Base-by-base conservation (phyloP, 129 eudicot genomes). In the Centrapalus pauciflorus region DNA sequence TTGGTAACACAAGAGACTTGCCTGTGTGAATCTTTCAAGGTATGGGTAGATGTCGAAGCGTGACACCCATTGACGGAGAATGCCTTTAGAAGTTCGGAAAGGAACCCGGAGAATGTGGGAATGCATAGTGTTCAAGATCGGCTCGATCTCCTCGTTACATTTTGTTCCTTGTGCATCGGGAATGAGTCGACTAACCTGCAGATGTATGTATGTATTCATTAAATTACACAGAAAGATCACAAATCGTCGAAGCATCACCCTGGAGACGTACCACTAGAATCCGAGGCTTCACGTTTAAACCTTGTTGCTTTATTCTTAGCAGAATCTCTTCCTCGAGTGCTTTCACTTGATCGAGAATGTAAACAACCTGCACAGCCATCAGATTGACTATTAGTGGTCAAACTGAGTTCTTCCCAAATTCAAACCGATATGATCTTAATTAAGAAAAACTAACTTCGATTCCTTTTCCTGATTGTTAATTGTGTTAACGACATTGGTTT, bases 271-370 rank as follows among this genome's bases (percentile, higher is more conserved):
- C 97, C 90, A 90, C 97, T 26, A 90, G 71, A 50, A 90, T 90
- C 73, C 83, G 72, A 25, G 97, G 96, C 81, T 82, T 87, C 69
- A 83, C 80, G 26, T 66, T 82, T 70, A 90, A 32, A 3, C 97
- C 97, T 73, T 90, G 95, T 40, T 82, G 89, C 83, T 85, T 87
- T 57, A 84, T 90, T 66, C 95, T 81, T 21, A 73, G 34, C 17
- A 90, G 71, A 14, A 90, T 41, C 74, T 90, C 97, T 76, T 87
- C 93, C 70, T 90, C 97, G 25, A 90, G 55, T 41, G 97, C 97
- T 82, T 46, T 82, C 35, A 90, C 97, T 90, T 90, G 97, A 80
- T 90, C 97, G 52, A 87, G 83, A 71, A 90, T 90, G 78, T 90
- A 90, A 64, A 90, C 97, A 41, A 90, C 93, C 96, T 89, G 76